Evolutionary conservation across 768 basidiomycete species (phyloP).

Genomic region (Cubamyces lactineus): DNA sequence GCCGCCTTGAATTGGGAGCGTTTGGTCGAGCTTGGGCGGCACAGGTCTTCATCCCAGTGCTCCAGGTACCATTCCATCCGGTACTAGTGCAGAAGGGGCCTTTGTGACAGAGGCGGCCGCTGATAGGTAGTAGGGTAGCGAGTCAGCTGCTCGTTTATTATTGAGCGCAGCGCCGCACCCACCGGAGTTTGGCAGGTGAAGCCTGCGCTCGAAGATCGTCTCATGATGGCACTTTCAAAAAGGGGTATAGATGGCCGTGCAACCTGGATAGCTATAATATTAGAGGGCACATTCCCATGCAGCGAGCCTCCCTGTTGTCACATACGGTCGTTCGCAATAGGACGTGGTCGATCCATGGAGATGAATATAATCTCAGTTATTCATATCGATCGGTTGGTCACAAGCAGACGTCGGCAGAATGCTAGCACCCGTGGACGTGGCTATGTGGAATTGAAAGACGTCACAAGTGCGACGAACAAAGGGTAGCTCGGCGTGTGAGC

Average conservation of each 20-base stretch:
- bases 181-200: conserved; percentile 6
- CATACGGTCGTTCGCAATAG: neutral
- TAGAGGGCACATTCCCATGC: conserved; percentile 17
- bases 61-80: neutral
- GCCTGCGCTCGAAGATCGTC: conserved; percentile 10
- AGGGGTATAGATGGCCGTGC: neutral
- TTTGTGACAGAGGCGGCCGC: neutral
- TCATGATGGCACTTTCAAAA: conserved; percentile 4
- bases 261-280: conserved; percentile 4
- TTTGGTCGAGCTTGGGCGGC: neutral
- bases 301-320: neutral
- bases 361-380: neutral
- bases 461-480: conserved; percentile 1
- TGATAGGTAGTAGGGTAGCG: neutral
- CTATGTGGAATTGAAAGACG: neutral
- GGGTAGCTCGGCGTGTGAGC: conserved; percentile 15
- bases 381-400: neutral
- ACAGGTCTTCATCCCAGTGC: neutral
- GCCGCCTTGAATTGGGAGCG: too few species aligned
- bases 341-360: neutral
- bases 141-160: conserved; percentile 14
- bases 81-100: neutral
- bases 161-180: conserved; percentile 13
- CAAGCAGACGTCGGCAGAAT: neutral
- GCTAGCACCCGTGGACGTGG: neutral